Base-by-base conservation (phyloP, 208 protist genomes). In the Wallacemonas sp. region DNA sequence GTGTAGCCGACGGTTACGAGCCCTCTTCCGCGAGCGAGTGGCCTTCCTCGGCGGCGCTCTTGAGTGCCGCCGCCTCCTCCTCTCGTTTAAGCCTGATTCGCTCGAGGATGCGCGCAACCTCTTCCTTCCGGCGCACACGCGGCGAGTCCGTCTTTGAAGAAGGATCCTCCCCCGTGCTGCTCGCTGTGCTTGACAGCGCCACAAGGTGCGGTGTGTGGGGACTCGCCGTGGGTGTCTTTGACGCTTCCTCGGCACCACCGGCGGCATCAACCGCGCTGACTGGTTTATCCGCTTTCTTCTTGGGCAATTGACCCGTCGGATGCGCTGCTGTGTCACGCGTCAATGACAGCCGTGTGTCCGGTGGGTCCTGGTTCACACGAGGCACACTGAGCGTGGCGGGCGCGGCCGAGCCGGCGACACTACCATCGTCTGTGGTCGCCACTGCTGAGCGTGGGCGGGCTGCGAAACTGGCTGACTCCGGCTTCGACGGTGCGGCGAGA, bases 31-130 rank as follows among this genome's bases (percentile, higher is more conserved):
- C n/a, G n/a, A n/a, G n/a, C n/a, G n/a, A n/a, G n/a, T 68, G 17
- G 55, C 33, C 1, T 15, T 66, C 3, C 46, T 48, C 15, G 62
- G 68, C 17, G 62, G 48, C n/a, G 21, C 30, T 2, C 19, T 19
- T 1, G 9, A 5, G 9, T 26, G 22, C 52, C 55, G 38, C 36
- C 10, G 21, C 8, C 1, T 76, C 74, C 45, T 77, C 58, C 50
- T 69, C 72, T 19, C 76, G 75, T 57, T 79, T 76, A 1, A 57
- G 36, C 10, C 64, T 65, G 10, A 83, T 68, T 8, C 78, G 78
- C 58, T 79, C 74, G 21, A 83, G 38, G 63, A 83, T 83, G 6
- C 53, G 54, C 9, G 78, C 48, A 26, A 83, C 66, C 19, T 83
- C 78, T 29, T 79, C 78, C 30, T 73, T 71, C 9, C 78, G 73